Evolutionary conservation across 129 eudicot species (phyloP).

Genomic region (Solidago caesia): DNA sequence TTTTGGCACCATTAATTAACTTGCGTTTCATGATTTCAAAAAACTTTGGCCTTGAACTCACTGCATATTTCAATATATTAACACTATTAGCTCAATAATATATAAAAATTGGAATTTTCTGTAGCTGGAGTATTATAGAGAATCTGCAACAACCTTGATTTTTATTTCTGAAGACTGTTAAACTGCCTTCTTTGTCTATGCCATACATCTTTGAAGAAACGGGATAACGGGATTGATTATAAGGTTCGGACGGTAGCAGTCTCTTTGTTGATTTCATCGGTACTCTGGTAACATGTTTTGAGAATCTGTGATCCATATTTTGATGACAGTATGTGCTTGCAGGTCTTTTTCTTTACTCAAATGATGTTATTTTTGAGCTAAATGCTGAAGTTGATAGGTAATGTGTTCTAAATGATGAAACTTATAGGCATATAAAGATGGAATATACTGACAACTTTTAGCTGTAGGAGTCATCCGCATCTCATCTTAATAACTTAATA

Average conservation of each 20-base stretch:
- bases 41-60: slow-evolving; percentile 29
- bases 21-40: slow-evolving; percentile 38
- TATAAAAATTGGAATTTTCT: no score
- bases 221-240: background rate
- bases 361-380: no score
- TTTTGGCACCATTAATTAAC: slow-evolving; percentile 37
- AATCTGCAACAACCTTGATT: slow-evolving; percentile 17
- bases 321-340: background rate
- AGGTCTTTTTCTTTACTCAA: background rate
- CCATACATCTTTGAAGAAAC: slow-evolving; percentile 18
- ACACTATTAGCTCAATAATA: no score
- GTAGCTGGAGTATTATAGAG: background rate
- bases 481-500: background rate
- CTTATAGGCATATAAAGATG: slow-evolving; percentile 29
- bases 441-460: slow-evolving; percentile 2
- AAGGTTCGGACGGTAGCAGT: slow-evolving; percentile 22
- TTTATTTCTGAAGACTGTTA: slow-evolving; percentile 14
- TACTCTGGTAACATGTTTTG: slow-evolving; percentile 5
- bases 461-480: slow-evolving; percentile 30
- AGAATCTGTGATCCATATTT: slow-evolving; percentile 25
- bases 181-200: slow-evolving; percentile 17
- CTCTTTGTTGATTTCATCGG: slow-evolving; percentile 31
- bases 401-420: background rate
- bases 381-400: slow-evolving; percentile 11
- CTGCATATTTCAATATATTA: slow-evolving; percentile 14